Evolutionary conservation across 306 rosid genomes (phyloP), one percentile per base, ranked within the genome.

Genomic region (Acacia crassicarpa): DNA sequence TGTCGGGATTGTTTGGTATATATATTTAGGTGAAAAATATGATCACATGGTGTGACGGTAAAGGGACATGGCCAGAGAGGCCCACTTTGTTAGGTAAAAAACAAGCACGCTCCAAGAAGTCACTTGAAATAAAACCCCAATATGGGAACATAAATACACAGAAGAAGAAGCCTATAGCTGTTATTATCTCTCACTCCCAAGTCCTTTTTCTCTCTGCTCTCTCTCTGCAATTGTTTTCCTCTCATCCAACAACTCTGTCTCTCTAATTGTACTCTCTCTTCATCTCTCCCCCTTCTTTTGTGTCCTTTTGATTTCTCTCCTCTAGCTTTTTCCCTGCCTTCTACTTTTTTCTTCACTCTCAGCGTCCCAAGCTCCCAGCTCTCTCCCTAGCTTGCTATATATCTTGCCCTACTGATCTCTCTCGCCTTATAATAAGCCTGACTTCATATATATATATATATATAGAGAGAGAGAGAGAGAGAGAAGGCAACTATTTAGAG

Each of bases 101-200:
- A 79, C 91, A 89, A 89, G 91, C 99, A 93, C 56, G 22, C 68
- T 81, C 88, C 67, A 82, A 49, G 27, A 87, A 81, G 70, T 73
- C 99, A 91, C 96, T 90, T 89, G 88, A 90, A 78, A 83, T 84
- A 83, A 80, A 86, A 87, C 94, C 94, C 97, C 89, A 86, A 90
- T 70, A 87, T 82, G 93, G 98, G 91, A 89, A 91, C 97, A 91
- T 78, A 22, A 62, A 35, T 27, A 7, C 25, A 38, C 25, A 66
- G 80, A 86, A 85, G 49, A 87, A 78, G 83, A 69, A 83, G 83
- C 72, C 84, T 86, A 59, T 22, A 32, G 35, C 51, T 48, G 14
- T 16, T 14, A 13, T 45, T 2, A 22, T 58, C 80, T 76, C 66
- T 62, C 83, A 56, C 77, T 38, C 82, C 75, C 30, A 14, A 22